Percentiles rank a stretch among this genome's conserved stretches.
Conservation (phyloP, 441 rosid species). For the Biscutella laevigata region DNA sequence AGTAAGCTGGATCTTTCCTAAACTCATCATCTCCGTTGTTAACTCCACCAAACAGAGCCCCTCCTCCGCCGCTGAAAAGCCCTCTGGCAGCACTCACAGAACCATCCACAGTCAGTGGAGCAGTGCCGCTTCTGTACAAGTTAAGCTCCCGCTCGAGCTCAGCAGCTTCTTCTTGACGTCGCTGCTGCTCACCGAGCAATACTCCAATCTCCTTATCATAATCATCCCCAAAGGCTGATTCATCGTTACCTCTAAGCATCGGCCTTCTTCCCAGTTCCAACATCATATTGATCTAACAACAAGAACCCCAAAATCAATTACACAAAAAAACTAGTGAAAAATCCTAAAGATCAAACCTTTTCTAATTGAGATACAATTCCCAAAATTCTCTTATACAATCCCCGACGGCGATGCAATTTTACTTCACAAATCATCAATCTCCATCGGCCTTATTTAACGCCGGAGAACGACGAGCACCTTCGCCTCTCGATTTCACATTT, state of each 20-base stretch:
- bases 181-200: slow-evolving; percentile 58
- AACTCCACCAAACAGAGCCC: slow-evolving; percentile 31
- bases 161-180: slow-evolving; percentile 48
- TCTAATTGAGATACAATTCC: background rate
- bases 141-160: slow-evolving; percentile 72
- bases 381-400: background rate
- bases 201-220: slow-evolving; percentile 65
- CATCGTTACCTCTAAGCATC: slow-evolving; percentile 60
- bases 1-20: slow-evolving; percentile 87
- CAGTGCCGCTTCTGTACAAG: slow-evolving; percentile 87
- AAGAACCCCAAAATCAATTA: too few relatives aligned
- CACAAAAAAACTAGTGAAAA: background rate
- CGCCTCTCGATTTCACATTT: too few relatives aligned
- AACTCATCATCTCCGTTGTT: slow-evolving; percentile 54
- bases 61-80: slow-evolving; percentile 42
- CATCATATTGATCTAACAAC: slow-evolving; percentile 25
- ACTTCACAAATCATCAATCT: too few relatives aligned
- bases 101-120: slow-evolving; percentile 94
- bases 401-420: too few relatives aligned
- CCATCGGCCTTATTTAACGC: too few relatives aligned
- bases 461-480: too few relatives aligned
- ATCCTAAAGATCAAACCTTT: slow-evolving; percentile 12
- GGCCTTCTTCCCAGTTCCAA: slow-evolving; percentile 65
- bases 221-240: slow-evolving; percentile 60
- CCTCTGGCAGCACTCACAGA: slow-evolving; percentile 71